Percentiles rank a stretch among this genome's conserved stretches.
Evolutionary conservation across 2,329 filamentous ascomycete species (phyloP).

Genomic region (Stagonosporopsis tanaceti): DNA sequence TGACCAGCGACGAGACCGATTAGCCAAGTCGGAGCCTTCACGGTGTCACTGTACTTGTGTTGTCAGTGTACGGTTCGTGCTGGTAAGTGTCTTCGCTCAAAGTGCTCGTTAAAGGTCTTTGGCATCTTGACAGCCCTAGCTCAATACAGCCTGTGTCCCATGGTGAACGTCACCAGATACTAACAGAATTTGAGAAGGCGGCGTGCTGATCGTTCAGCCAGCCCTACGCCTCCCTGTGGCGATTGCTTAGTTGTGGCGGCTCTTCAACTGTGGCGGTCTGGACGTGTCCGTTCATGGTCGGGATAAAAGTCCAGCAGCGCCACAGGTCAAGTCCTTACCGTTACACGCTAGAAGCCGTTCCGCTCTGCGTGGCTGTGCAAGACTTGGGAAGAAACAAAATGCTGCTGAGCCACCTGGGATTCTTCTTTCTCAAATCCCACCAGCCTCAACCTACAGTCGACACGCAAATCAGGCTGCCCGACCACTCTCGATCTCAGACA

Average conservation of each 20-base stretch:
- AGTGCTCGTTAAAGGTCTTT: neutral
- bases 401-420: slow-evolving; percentile 14
- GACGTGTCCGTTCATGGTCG: slow-evolving; percentile 1
- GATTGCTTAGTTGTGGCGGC: slow-evolving; percentile 9
- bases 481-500: slow-evolving; percentile 9
- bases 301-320: slow-evolving; percentile 13
- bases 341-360: slow-evolving; percentile 20
- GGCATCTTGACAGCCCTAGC: slow-evolving; percentile 4
- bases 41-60: neutral
- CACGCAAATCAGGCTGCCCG: neutral
- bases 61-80: neutral
- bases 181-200: neutral
- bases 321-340: slow-evolving; percentile 18
- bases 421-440: slow-evolving; percentile 3
- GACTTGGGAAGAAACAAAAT: slow-evolving; percentile 11
- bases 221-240: slow-evolving; percentile 8
- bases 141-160: neutral
- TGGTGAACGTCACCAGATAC: neutral
- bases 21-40: neutral
- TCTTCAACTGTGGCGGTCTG: slow-evolving; percentile 9
- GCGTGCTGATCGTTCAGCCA: neutral
- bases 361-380: slow-evolving; percentile 22
- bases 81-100: neutral
- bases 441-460: slow-evolving; percentile 8
- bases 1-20: neutral